Conservation (phyloP, 805 yeast species). For the Kodamaea kakaduensis region DNA sequence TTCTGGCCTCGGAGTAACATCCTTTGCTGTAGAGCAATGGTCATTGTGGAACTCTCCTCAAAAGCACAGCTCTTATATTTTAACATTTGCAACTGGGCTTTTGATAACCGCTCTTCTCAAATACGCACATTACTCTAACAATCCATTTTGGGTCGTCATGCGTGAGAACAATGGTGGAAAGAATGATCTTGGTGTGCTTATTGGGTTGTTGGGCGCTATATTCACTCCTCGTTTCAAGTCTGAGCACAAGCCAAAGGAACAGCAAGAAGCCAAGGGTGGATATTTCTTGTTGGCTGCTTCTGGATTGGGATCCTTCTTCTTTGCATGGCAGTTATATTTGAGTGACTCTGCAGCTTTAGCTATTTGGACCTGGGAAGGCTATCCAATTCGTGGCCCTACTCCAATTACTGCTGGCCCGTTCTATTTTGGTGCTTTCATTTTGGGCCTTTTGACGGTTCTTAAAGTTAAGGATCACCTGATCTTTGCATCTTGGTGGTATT, state of each 20-base stretch:
- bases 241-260: conserved; percentile 8
- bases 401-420: conserved; percentile 82
- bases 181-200: conserved; percentile 61
- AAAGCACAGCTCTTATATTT: conserved; percentile 42
- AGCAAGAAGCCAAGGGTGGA: conserved; percentile 29
- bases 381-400: conserved; percentile 78
- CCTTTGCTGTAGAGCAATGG: conserved; percentile 54
- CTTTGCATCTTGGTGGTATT: conserved; percentile 24
- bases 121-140: conserved; percentile 73
- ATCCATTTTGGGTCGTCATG: conserved; percentile 97
- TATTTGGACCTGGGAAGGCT: conserved; percentile 97
- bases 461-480: conserved; percentile 21
- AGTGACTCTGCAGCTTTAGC: conserved; percentile 83
- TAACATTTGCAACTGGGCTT: conserved; percentile 68
- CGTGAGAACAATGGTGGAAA: conserved; percentile 80
- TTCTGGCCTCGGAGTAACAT: conserved; percentile 54
- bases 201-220: conserved; percentile 64
- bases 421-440: conserved; percentile 53
- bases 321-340: conserved; percentile 66
- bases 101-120: conserved; percentile 70
- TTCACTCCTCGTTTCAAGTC: conserved; percentile 41
- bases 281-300: conserved; percentile 49
- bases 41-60: conserved; percentile 26
- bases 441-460: conserved; percentile 43
- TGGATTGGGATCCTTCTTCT: conserved; percentile 77